Evolutionary conservation across 345 rosid genomes (phyloP).

Genomic region (Euclidium syriacum): DNA sequence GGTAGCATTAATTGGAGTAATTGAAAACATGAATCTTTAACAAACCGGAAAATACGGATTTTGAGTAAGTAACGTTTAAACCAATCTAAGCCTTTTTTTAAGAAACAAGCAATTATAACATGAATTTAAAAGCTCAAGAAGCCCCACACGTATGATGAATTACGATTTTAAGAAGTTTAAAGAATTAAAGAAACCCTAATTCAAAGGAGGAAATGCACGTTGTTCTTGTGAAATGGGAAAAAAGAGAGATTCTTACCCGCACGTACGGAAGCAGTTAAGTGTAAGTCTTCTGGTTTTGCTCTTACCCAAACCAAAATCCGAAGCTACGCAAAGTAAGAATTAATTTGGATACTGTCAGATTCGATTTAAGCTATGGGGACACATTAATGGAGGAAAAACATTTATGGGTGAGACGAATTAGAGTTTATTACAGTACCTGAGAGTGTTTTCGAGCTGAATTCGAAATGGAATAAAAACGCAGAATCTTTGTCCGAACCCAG

Average conservation of each 20-base stretch:
- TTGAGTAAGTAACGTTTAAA: neutral
- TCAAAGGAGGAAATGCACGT: conserved; percentile 20
- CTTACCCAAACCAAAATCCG: neutral
- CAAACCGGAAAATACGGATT: neutral
- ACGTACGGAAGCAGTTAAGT: conserved; percentile 9
- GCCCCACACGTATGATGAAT: conserved; percentile 24
- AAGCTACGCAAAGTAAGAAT: conserved; percentile 5
- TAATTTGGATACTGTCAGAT: neutral
- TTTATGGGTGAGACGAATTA: neutral
- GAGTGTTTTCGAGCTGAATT: neutral
- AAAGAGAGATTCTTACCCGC: conserved; percentile 2
- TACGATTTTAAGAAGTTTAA: neutral
- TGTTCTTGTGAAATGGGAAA: conserved; percentile 16
- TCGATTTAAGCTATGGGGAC: neutral
- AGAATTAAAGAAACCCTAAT: neutral
- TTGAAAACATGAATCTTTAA: neutral
- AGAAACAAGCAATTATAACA: conserved; percentile 20
- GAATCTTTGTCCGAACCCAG: conserved; percentile 34
- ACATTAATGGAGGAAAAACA: conserved; percentile 18
- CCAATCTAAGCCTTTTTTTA: conserved; percentile 6
- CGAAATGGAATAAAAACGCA: neutral
- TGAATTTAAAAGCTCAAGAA: neutral
- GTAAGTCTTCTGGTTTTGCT: neutral
- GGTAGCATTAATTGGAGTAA: neutral
- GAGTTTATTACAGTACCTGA: conserved; percentile 31